A percentile compares a stretch with the other conserved stretches of the same genome.
These are phyloP conservation scores for Aurantiochytrium sp. DNA, from an alignment of 108 stramenopile genomes.

Conservation along the genomic window DNA sequence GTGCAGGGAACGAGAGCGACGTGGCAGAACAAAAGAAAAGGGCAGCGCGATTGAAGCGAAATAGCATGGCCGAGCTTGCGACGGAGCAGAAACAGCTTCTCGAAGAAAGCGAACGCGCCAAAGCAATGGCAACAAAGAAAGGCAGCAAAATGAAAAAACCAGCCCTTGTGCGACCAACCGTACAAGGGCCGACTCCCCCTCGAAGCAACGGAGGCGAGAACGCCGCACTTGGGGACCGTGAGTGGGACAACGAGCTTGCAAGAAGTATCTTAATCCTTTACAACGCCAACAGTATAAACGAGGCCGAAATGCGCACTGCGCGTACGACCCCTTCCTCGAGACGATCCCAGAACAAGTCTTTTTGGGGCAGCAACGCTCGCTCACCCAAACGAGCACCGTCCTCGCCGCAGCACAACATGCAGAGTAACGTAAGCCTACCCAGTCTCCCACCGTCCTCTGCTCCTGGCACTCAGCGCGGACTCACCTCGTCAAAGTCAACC, in stretches of 20 bases:
- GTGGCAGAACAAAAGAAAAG: neutral
- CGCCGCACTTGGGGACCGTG: neutral
- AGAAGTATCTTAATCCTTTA: neutral
- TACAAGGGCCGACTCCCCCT: neutral
- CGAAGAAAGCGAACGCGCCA: too few relatives aligned
- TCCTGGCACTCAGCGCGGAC: too few relatives aligned
- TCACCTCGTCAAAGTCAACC: too few relatives aligned
- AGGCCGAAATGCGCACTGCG: neutral
- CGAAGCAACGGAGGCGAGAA: neutral
- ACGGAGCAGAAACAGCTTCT: neutral
- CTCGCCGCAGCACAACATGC: neutral
- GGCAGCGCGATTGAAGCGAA: neutral
- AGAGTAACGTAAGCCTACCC: neutral
- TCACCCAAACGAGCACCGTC: neutral
- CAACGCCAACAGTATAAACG: neutral
- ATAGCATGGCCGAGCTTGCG: neutral
- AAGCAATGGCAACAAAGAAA: neutral
- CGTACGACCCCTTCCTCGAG: neutral
- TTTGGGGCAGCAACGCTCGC: neutral
- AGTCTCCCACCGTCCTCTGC: neutral
- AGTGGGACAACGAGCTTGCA: constrained; percentile 29
- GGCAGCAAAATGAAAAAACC: neutral
- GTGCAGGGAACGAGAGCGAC: too few relatives aligned
- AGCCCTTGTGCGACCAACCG: neutral
- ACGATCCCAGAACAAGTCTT: neutral